These are phyloP conservation scores for Trametes sanguinea DNA, from an alignment of 768 basidiomycete genomes.

Conservation along the genomic window DNA sequence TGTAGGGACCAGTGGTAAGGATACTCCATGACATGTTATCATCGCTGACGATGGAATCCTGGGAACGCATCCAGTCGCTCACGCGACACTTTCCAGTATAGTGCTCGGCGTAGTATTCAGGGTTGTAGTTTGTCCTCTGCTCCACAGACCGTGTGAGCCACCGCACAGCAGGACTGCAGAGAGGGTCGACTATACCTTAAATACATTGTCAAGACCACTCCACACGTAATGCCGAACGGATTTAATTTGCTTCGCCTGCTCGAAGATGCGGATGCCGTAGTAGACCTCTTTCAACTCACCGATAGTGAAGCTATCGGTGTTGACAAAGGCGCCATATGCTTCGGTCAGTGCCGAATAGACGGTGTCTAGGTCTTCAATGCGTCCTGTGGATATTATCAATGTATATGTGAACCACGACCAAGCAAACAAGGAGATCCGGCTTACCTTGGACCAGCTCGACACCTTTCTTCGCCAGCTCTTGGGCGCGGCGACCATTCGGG, in stretches of 20 bases:
- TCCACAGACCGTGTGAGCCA: neutral
- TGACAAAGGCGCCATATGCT: slow-evolving; percentile 41
- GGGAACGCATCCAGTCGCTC: slow-evolving; percentile 39
- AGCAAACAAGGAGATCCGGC: too few species aligned
- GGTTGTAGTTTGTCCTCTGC: slow-evolving; percentile 26
- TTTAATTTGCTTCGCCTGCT: slow-evolving; percentile 37
- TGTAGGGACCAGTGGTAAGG: slow-evolving; percentile 4
- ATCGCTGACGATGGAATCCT: slow-evolving; percentile 22
- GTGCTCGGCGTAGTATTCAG: slow-evolving; percentile 38
- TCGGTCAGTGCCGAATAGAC: slow-evolving; percentile 36
- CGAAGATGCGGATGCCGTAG: slow-evolving; percentile 44
- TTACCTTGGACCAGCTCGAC: slow-evolving; percentile 14
- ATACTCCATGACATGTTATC: slow-evolving; percentile 16
- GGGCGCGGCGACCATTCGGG: slow-evolving; percentile 34
- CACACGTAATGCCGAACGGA: slow-evolving; percentile 42
- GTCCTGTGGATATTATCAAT: slow-evolving; percentile 24
- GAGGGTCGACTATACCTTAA: slow-evolving; percentile 33
- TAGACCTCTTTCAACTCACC: slow-evolving; percentile 43
- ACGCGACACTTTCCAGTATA: slow-evolving; percentile 44
- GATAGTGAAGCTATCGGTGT: slow-evolving; percentile 38
- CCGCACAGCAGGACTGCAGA: too few species aligned
- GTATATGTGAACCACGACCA: too few species aligned
- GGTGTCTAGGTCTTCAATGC: slow-evolving; percentile 34
- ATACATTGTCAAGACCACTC: slow-evolving; percentile 41
- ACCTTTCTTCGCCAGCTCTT: slow-evolving; percentile 37